phyloP scores from a whole-genome alignment of 805 yeast species.

The Barnettozyma vustinii region DNA sequence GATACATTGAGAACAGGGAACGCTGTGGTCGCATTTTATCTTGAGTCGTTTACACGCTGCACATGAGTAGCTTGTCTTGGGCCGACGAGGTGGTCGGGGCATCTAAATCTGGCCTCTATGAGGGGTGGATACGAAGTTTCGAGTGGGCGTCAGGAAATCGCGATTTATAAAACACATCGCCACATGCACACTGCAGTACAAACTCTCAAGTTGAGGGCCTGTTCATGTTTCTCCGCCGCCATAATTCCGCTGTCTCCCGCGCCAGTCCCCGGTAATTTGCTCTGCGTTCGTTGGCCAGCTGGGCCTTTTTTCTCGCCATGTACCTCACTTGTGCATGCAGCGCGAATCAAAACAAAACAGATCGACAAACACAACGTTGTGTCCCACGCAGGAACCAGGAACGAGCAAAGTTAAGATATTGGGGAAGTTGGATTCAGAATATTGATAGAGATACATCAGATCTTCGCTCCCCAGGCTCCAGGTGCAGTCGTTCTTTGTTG shows the following conservation, averaged over 20 bases:
- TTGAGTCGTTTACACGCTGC: slow-evolving; percentile 17
- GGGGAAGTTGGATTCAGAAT: too few relatives aligned
- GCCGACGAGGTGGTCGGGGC: background rate
- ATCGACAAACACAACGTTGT: background rate
- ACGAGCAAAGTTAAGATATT: too few relatives aligned
- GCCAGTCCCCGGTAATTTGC: background rate
- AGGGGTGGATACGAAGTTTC: background rate
- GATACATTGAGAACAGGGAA: slow-evolving; percentile 18
- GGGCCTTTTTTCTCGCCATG: background rate
- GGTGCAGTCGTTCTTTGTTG: too few relatives aligned
- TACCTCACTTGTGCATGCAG: background rate
- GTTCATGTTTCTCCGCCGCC: background rate
- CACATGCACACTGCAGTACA: background rate
- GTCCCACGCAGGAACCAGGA: background rate
- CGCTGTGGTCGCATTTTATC: slow-evolving; percentile 16
- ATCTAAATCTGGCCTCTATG: background rate
- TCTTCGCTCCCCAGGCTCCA: too few relatives aligned
- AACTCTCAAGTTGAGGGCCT: background rate
- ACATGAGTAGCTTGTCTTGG: slow-evolving; percentile 17
- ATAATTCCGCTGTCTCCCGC: background rate
- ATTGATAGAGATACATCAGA: too few relatives aligned
- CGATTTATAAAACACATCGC: background rate
- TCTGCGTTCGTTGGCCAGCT: background rate
- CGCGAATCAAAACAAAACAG: background rate
- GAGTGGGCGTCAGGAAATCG: background rate